phyloP scores from a whole-genome alignment of 768 basidiomycete genomes.

The Kwoniella sp. region DNA sequence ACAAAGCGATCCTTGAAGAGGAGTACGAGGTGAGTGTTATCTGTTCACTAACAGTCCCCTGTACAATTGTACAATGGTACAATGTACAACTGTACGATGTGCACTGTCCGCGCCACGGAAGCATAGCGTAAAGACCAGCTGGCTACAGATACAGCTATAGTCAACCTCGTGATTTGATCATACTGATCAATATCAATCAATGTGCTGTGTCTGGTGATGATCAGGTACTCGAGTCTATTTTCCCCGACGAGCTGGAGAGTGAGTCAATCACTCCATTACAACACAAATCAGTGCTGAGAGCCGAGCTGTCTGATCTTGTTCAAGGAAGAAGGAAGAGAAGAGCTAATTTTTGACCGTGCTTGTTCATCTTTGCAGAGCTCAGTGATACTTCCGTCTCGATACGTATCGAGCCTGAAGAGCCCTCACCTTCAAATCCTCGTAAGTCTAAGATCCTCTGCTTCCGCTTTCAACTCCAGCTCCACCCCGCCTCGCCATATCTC shows the following conservation, averaged over 20 bases:
- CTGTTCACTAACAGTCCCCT: too few relatives aligned
- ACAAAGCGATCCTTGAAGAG: slow-evolving; percentile 65
- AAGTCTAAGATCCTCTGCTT: slow-evolving; percentile 19
- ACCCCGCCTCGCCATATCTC: too few relatives aligned
- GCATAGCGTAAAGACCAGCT: too few relatives aligned
- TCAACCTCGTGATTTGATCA: too few relatives aligned
- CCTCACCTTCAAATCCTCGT: slow-evolving; percentile 65
- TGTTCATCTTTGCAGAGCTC: too few relatives aligned
- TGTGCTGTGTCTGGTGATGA: not conserved
- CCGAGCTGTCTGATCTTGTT: slow-evolving; percentile 31
- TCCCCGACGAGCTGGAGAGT: slow-evolving; percentile 91
- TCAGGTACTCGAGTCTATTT: slow-evolving; percentile 92
- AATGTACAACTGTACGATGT: too few relatives aligned
- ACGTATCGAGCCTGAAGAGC: slow-evolving; percentile 82
- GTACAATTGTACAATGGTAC: too few relatives aligned
- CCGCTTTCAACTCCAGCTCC: not conserved
- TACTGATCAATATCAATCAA: not conserved
- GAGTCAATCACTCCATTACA: slow-evolving; percentile 58
- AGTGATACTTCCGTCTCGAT: slow-evolving; percentile 81
- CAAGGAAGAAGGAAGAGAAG: too few relatives aligned
- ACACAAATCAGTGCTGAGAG: not conserved
- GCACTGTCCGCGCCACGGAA: too few relatives aligned
- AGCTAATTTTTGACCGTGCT: too few relatives aligned
- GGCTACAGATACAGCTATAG: too few relatives aligned
- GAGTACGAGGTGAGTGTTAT: slow-evolving; percentile 75